These are phyloP conservation scores for Aspergillus sp. DNA, from an alignment of 2,329 filamentous ascomycete genomes.

Conservation along the genomic window DNA sequence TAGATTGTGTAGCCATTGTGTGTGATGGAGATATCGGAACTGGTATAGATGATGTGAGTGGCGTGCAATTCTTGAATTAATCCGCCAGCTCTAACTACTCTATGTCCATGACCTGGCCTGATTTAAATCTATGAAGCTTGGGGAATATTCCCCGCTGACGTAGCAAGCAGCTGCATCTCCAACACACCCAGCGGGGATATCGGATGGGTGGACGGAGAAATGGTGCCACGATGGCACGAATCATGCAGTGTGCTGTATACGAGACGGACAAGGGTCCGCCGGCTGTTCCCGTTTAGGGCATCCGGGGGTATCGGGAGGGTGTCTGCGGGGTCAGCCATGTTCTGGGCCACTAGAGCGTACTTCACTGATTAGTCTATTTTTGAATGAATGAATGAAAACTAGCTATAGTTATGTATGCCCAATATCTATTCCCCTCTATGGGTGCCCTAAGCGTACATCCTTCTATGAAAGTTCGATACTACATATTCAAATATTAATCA, in stretches of 20 bases:
- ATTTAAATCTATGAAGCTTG: not conserved
- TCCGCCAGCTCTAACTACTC: too few species aligned
- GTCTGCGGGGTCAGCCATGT: not conserved
- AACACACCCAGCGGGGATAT: not conserved
- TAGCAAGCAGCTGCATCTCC: not conserved
- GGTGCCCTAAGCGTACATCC: too few species aligned
- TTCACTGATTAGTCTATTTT: too few species aligned
- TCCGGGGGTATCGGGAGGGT: not conserved
- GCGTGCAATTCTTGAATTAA: too few species aligned
- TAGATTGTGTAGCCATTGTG: too few species aligned
- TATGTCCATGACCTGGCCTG: not conserved
- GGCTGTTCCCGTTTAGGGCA: not conserved
- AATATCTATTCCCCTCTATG: too few species aligned
- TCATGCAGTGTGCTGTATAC: not conserved
- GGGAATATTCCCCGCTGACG: not conserved
- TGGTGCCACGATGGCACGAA: not conserved
- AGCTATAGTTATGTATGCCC: too few species aligned
- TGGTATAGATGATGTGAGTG: too few species aligned
- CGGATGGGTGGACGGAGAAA: not conserved
- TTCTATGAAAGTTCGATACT: too few species aligned
- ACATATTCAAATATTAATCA: not conserved
- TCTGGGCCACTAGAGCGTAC: too few species aligned
- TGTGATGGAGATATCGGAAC: accelerated
- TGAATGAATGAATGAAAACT: too few species aligned
- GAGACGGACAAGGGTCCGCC: not conserved